Percentiles rank a stretch among this genome's conserved stretches.
Evolutionary conservation across 163 green algal species (phyloP).

Genomic region (Scenedesmus sp.): DNA sequence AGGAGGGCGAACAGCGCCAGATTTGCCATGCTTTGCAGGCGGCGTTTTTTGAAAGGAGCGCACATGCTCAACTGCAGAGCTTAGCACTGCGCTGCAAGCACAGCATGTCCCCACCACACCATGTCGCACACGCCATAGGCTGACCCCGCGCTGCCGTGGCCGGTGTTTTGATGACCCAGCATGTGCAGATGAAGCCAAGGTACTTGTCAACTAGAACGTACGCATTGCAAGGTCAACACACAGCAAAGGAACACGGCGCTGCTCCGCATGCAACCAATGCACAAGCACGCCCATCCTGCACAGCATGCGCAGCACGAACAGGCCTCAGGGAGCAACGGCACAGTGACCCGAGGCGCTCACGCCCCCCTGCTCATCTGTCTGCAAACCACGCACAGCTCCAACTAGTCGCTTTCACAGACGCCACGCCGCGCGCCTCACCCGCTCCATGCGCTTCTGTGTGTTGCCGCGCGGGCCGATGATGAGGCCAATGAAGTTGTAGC

Average conservation of each 20-base stretch:
- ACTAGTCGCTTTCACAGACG: too few relatives aligned
- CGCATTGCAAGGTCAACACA: constrained; percentile 94
- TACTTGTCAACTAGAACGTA: constrained; percentile 92
- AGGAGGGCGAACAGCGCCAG: background rate
- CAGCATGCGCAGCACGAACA: too few relatives aligned
- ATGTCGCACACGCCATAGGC: background rate
- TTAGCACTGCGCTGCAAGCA: background rate
- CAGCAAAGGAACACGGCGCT: background rate
- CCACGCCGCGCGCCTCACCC: background rate
- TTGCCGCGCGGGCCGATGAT: constrained; percentile 99
- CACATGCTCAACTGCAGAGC: background rate
- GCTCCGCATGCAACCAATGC: background rate
- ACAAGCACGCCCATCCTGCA: too few relatives aligned
- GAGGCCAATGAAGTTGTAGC: constrained; percentile 98
- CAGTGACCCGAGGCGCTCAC: too few relatives aligned
- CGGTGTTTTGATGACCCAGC: constrained; percentile 96
- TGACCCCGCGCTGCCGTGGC: constrained; percentile 86
- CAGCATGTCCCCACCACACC: background rate
- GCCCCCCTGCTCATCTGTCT: too few relatives aligned
- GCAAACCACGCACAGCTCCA: too few relatives aligned
- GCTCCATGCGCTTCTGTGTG: constrained; percentile 78
- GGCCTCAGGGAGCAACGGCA: too few relatives aligned
- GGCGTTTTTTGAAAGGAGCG: too few relatives aligned
- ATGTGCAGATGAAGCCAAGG: constrained; percentile 96
- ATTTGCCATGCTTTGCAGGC: too few relatives aligned